phyloP scores from a whole-genome alignment of 345 rosid species.

The Euphorbia pulcherrima region DNA sequence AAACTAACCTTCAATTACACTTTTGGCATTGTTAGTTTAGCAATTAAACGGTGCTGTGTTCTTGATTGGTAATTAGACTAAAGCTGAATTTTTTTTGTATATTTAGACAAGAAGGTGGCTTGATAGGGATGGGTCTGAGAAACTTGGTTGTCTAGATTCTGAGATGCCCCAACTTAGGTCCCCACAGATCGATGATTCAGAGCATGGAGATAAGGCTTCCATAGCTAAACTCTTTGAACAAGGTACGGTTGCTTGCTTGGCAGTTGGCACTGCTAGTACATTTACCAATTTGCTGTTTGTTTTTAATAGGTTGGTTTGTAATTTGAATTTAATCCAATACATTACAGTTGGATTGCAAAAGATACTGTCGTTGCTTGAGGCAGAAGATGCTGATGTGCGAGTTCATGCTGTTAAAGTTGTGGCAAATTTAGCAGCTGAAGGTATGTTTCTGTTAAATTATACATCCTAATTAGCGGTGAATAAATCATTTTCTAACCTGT shows the following conservation, averaged over 20 bases:
- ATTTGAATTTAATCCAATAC: slow-evolving; percentile 6
- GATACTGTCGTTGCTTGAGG: slow-evolving; percentile 91
- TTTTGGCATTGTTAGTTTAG: not conserved
- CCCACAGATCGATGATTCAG: slow-evolving; percentile 55
- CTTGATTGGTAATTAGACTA: not conserved
- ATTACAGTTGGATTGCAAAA: slow-evolving; percentile 85
- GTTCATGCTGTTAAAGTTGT: slow-evolving; percentile 98
- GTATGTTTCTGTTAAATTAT: no score
- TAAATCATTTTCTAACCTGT: no score
- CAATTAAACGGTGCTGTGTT: not conserved
- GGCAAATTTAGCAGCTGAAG: slow-evolving; percentile 98
- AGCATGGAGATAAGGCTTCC: slow-evolving; percentile 69
- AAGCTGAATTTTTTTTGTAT: not conserved
- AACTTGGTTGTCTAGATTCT: slow-evolving; percentile 51
- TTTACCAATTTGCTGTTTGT: not conserved
- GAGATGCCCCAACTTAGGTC: slow-evolving; percentile 50
- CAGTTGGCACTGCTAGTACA: not conserved
- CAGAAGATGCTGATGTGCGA: slow-evolving; percentile 89
- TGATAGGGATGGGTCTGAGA: slow-evolving; percentile 59
- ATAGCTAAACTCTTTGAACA: slow-evolving; percentile 94
- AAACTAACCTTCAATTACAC: no score
- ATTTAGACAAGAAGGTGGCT: slow-evolving; percentile 73
- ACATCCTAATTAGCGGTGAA: no score
- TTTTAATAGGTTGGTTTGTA: not conserved
- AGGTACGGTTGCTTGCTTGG: slow-evolving; percentile 44